Percentiles rank a stretch among this genome's conserved stretches.
Evolutionary conservation across 2,329 filamentous ascomycete species (phyloP).

Genomic region (Penicillium sp.): DNA sequence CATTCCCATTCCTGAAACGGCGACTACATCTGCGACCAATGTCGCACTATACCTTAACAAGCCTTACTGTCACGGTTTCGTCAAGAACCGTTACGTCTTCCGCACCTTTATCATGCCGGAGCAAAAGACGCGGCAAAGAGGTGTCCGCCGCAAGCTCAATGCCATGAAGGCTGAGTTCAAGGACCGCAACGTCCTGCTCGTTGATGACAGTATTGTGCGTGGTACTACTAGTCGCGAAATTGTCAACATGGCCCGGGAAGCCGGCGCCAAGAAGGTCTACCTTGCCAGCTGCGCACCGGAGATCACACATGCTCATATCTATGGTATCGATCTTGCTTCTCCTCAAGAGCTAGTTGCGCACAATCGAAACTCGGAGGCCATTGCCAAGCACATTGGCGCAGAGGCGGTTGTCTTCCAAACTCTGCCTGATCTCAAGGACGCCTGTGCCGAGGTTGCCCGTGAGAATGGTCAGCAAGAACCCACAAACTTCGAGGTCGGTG

Average conservation of each 20-base stretch:
- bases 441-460: constrained; percentile 68
- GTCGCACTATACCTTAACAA: constrained; percentile 74
- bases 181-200: constrained; percentile 73
- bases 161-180: constrained; percentile 83
- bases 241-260: constrained; percentile 79
- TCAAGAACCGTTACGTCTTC: constrained; percentile 88
- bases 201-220: constrained; percentile 87
- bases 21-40: constrained; percentile 73
- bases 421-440: constrained; percentile 73
- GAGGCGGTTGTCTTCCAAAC: constrained; percentile 75
- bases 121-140: constrained; percentile 76
- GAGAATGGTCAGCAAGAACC: constrained; percentile 54
- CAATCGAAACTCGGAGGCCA: constrained; percentile 59
- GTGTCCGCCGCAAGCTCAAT: constrained; percentile 84
- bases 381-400: constrained; percentile 67
- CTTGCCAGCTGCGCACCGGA: constrained; percentile 80
- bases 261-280: constrained; percentile 76
- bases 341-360: constrained; percentile 70
- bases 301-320: constrained; percentile 83
- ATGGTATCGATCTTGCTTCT: constrained; percentile 74
- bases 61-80: constrained; percentile 76
- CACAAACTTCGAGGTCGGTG: constrained; percentile 78
- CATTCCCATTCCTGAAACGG: constrained; percentile 81
- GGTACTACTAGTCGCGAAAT: constrained; percentile 80
- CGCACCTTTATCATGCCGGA: constrained; percentile 85